Evolutionary conservation across 306 rosid species (phyloP).

Genomic region (Cajanus cajan): DNA sequence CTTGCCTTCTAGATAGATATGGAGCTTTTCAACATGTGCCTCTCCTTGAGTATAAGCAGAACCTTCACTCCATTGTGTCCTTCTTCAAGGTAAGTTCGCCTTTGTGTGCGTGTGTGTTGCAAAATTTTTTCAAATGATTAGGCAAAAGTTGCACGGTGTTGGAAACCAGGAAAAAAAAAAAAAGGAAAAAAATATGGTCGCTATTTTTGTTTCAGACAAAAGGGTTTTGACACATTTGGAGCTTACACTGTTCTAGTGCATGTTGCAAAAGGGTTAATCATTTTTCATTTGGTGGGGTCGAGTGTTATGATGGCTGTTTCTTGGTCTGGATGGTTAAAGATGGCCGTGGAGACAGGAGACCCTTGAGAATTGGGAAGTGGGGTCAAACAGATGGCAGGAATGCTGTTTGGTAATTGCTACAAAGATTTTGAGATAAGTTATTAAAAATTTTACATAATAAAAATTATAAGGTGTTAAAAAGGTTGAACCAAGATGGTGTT

Average conservation of each 20-base stretch:
- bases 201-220: not conserved
- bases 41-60: conserved; percentile 54
- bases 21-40: conserved; percentile 75
- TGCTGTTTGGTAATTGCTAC: not conserved
- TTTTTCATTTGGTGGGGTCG: conserved; percentile 22
- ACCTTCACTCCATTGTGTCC: conserved; percentile 54
- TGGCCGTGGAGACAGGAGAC: not conserved
- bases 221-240: not conserved
- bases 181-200: not conserved
- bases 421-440: not conserved
- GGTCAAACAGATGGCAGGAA: not conserved
- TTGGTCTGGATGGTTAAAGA: conserved; percentile 2
- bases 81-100: conserved; percentile 49
- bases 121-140: not conserved
- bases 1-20: conserved; percentile 59
- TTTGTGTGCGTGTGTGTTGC: not conserved
- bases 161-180: not conserved
- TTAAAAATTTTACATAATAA: not conserved
- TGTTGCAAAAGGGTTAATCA: conserved; percentile 19
- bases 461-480: not conserved
- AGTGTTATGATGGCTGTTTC: not conserved
- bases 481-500: not conserved
- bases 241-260: conserved; percentile 1
- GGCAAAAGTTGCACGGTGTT: not conserved
- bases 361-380: not conserved